Evolutionary conservation across 2,329 filamentous ascomycete species (phyloP).

Genomic region (Aureobasidium vineae): DNA sequence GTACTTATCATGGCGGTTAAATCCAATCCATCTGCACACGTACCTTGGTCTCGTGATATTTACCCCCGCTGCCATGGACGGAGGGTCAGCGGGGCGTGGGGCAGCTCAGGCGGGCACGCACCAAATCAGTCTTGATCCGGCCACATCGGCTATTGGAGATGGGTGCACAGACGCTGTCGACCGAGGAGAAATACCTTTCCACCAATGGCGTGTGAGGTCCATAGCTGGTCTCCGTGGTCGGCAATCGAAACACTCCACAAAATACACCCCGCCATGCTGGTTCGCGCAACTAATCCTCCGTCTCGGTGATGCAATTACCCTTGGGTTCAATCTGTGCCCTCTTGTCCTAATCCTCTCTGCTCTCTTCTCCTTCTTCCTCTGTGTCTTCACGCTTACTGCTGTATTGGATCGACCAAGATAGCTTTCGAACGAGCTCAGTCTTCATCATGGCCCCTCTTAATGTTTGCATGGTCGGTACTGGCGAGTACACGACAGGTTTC

Average conservation of each 20-base stretch:
- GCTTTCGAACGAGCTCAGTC: not conserved
- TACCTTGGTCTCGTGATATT: conserved; percentile 8
- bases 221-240: conserved; percentile 1
- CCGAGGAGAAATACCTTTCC: not conserved
- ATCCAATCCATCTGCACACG: not conserved
- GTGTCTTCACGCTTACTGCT: not conserved
- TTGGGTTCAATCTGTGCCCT: not conserved
- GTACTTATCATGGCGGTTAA: conserved; percentile 25
- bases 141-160: not conserved
- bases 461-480: conserved; percentile 69
- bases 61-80: conserved; percentile 11
- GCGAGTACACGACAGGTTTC: conserved; percentile 95
- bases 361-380: conserved; percentile 15
- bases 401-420: not conserved
- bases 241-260: conserved; percentile 26
- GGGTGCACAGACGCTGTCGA: conserved; percentile 4
- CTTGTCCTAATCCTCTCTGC: not conserved
- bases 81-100: not conserved
- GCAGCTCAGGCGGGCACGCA: not conserved
- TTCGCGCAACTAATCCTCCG: conserved; percentile 1
- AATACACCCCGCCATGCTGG: conserved; percentile 21
- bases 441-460: conserved; percentile 50
- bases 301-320: conserved; percentile 20
- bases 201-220: not conserved
- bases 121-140: not conserved